Evolutionary conservation across 2,329 filamentous ascomycete species (phyloP), one percentile per base, ranked within the genome.

Genomic region (Dryadomyces quercus-mongolicae): DNA sequence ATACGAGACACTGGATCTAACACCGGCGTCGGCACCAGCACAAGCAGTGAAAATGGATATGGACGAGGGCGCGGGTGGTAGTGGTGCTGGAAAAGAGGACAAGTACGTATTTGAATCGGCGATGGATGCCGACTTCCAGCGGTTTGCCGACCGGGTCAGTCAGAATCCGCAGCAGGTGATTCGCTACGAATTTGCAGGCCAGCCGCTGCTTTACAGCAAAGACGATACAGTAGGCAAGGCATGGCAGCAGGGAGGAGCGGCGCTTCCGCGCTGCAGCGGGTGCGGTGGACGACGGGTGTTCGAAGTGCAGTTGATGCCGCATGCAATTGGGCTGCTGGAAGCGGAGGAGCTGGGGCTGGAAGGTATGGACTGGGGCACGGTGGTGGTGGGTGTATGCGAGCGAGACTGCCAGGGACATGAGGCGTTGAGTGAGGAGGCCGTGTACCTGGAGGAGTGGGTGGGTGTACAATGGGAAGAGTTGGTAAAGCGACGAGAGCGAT

Each of bases 351-450:
- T 82, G 61, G 80, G 78, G 43, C 63, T 85, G 20, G 77, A 95
- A 73, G 93, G 91, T 0, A 98, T 98, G 93, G 93, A 98, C 64
- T 98, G 93, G 93, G 92, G 92, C 0, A 97, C 90, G 0, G 78
- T 98, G 9, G 81, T 98, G 55, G 74, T 97, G 42, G 90, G 82
- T 0, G 89, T 94, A 8, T 98, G 93, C 67, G 81, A 78, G 60
- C 80, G 71, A 64, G 88, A 97, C 67, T 97, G 93, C 66, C 74
- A 77, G 62, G 80, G 81, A 16, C 67, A 68, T 6, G 77, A 78
- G 0, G 75, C 81, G 7, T 68, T 69, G 13, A 72, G 76, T 40
- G 86, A 82, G 0, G 76, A 82, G 63, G 79, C 83, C 0, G 88
- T 84, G 1, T 97, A 94, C 69, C 64, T 90, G 18, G 93, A 97